Percentiles rank a stretch among this genome's conserved stretches.
These are phyloP conservation scores for Ichthyophthirius multifiliis DNA, from an alignment of 169 alveolate genomes.

Conservation along the genomic window DNA sequence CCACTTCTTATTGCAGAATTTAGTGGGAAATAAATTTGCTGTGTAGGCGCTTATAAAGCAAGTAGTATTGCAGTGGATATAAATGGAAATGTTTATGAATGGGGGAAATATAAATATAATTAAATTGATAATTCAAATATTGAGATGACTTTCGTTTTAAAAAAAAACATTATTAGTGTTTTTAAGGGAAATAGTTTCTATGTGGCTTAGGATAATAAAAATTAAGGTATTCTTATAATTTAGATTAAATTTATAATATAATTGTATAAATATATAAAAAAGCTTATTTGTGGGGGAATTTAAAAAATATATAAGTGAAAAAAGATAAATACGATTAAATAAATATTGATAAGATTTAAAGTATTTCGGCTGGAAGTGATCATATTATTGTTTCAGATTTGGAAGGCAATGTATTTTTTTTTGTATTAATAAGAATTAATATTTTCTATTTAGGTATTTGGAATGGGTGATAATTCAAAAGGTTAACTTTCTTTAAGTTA, in stretches of 20 bases:
- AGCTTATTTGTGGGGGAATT: not conserved
- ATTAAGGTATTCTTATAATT: not conserved
- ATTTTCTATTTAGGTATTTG: not conserved
- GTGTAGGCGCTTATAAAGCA: not conserved
- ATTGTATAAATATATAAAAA: not conserved
- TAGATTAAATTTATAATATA: not conserved
- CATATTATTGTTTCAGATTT: not conserved
- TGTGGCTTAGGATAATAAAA: not conserved
- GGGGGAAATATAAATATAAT: not conserved
- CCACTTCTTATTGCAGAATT: not conserved
- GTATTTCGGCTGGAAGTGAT: not conserved
- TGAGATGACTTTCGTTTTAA: not conserved
- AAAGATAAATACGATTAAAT: not conserved
- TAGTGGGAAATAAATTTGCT: not conserved
- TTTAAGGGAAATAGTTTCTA: not conserved
- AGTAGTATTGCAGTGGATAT: not conserved
- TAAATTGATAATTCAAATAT: not conserved
- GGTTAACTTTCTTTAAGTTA: not conserved
- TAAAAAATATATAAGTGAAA: not conserved
- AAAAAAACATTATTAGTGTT: not conserved
- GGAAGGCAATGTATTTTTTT: not conserved
- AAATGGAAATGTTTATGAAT: not conserved
- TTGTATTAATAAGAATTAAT: not conserved
- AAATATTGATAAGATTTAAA: not conserved
- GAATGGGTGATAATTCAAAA: not conserved